phyloP scores from a whole-genome alignment of 1,139 yeast species.

The Taphrina deformans region DNA sequence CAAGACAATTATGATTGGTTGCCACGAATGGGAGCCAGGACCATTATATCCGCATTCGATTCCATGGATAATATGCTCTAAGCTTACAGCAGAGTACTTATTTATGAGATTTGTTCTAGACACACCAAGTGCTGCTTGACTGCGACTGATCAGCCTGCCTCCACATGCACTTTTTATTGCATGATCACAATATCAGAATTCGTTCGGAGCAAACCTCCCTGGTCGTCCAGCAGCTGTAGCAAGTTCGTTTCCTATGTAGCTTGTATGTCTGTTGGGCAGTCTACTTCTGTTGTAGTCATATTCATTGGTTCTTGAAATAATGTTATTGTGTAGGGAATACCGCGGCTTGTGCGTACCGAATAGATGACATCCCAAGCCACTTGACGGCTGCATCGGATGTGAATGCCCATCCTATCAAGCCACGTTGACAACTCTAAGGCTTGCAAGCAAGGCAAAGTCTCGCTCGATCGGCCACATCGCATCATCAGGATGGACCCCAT shows the following conservation, averaged over 20 bases:
- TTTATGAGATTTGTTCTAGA: too few relatives aligned
- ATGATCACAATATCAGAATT: too few relatives aligned
- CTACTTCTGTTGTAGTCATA: too few relatives aligned
- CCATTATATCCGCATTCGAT: neutral
- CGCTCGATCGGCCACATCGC: neutral
- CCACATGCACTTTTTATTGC: neutral
- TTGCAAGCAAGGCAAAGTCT: neutral
- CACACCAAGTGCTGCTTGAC: too few relatives aligned
- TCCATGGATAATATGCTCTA: neutral
- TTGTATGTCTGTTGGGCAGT: too few relatives aligned
- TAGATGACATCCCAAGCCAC: slow-evolving; percentile 2
- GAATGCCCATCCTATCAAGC: neutral
- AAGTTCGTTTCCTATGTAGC: too few relatives aligned
- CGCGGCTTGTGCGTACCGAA: too few relatives aligned
- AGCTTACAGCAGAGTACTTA: too few relatives aligned
- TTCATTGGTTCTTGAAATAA: neutral
- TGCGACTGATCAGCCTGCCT: too few relatives aligned
- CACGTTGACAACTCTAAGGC: neutral
- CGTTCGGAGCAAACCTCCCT: too few relatives aligned
- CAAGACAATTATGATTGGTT: neutral
- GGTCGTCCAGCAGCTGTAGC: too few relatives aligned
- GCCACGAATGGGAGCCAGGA: neutral
- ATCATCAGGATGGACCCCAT: neutral
- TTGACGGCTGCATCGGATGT: neutral
- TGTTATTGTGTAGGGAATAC: too few relatives aligned